Percentiles rank a stretch among this genome's conserved stretches.
These are phyloP conservation scores for Lobosporangium transversale DNA, from an alignment of 192 early-diverging fungal species.

Conservation along the genomic window DNA sequence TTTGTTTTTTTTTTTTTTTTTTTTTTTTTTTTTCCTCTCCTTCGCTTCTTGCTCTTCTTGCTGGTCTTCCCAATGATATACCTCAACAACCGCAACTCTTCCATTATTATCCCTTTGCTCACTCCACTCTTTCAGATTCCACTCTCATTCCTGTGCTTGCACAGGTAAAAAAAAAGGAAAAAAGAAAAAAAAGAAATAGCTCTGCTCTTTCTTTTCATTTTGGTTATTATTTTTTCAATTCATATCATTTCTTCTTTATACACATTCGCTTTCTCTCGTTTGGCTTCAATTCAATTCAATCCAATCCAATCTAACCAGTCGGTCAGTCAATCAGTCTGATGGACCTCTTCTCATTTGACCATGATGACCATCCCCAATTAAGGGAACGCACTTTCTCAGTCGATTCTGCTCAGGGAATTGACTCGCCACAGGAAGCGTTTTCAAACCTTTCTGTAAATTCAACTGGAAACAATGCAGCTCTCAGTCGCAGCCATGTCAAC, in stretches of 20 bases:
- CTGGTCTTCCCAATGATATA: conserved; percentile 38
- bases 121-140: conserved; percentile 43
- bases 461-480: conserved; percentile 16
- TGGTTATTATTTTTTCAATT: too few relatives aligned
- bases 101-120: conserved; percentile 44
- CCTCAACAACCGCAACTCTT: conserved; percentile 16
- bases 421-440: conserved; percentile 15
- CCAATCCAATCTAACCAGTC: too few relatives aligned
- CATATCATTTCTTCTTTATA: too few relatives aligned
- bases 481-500: not conserved
- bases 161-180: conserved; percentile 29
- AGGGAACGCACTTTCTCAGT: conserved; percentile 41
- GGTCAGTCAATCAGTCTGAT: too few relatives aligned
- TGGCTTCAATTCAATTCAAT: too few relatives aligned
- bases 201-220: too few relatives aligned
- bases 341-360: conserved; percentile 62
- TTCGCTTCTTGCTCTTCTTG: not conserved
- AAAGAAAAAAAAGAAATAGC: too few relatives aligned
- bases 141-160: conserved; percentile 1
- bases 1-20: not conserved
- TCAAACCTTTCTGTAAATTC: conserved; percentile 18
- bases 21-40: not conserved
- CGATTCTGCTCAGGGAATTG: conserved; percentile 33
- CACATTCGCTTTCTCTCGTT: not conserved
- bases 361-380: conserved; percentile 56